Base-by-base conservation (phyloP, 306 rosid species). In the Erythrophleum fordii region DNA sequence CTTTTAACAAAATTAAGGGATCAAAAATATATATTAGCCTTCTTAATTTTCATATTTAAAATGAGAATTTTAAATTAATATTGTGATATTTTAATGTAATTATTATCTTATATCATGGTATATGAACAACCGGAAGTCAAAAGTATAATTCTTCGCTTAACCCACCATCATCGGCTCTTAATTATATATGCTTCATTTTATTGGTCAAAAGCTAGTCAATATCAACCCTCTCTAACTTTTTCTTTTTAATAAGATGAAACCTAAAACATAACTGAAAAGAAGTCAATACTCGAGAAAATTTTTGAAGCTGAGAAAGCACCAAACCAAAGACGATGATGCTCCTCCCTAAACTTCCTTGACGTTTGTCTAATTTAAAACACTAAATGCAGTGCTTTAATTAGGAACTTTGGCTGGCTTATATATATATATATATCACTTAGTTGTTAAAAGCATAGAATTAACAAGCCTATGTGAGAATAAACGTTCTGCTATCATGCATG, bases 401-500 rank as follows among this genome's bases (percentile, higher is more conserved):
- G 42, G 42, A n/a, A n/a, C n/a, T n/a, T n/a, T n/a, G n/a, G n/a
- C 5, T 5, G 5, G 9, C 5, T 3, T 39, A 39, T 39, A 39
- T 39, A 39, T 39, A 39, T 39, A 39, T 39, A 29, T 58, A 62
- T 46, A 46, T 45, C 31, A 49, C 56, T 49, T 61, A 34, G 83
- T 79, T 60, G 18, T 3, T 31, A 71, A 48, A 59, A 28, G 20
- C 2, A 48, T 26, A 60, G 20, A 59, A 35, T 62, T 29, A 31
- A 25, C 5, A 31, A 62, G 25, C 35, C 69, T 52, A 51, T 26
- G 12, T 12, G 34, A 31, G 72, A 64, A 49, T 26, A 61, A 71
- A 39, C 72, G 74, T 52, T 29, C 46, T 64, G 11, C 28, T 46
- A 72, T 26, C 7, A 14, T 48, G 55, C 69, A 68, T 58, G 58